phyloP scores from a whole-genome alignment of 139 green algal genomes.

The Nannochloris sp. region DNA sequence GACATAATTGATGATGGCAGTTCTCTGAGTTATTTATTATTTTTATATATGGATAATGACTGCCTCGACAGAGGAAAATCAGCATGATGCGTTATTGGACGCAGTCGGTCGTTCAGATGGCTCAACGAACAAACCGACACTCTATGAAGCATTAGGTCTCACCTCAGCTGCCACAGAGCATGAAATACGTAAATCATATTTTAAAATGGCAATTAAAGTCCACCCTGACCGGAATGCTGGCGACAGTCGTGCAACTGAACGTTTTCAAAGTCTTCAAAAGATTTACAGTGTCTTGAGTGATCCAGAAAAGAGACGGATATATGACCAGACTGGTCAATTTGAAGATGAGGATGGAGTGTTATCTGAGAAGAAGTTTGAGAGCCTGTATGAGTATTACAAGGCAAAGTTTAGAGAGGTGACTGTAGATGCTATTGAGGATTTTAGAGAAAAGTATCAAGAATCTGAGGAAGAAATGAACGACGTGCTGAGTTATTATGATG shows the following conservation, averaged over 20 bases:
- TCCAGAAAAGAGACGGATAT: slow-evolving; percentile 61
- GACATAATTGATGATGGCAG: no score
- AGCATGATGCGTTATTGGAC: not conserved
- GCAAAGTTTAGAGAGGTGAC: slow-evolving; percentile 57
- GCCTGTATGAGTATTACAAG: slow-evolving; percentile 73
- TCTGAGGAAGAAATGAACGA: slow-evolving; percentile 63
- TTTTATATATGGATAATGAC: not conserved
- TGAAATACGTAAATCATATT: slow-evolving; percentile 56
- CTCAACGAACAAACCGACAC: not conserved
- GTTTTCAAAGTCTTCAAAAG: slow-evolving; percentile 83
- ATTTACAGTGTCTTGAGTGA: slow-evolving; percentile 80
- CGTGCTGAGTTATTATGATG: slow-evolving; percentile 58
- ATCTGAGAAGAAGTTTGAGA: slow-evolving; percentile 44
- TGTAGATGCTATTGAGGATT: slow-evolving; percentile 50
- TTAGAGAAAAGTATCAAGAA: slow-evolving; percentile 59
- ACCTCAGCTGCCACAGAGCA: slow-evolving; percentile 26
- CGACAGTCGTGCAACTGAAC: slow-evolving; percentile 44
- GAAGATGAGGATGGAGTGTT: slow-evolving; percentile 52
- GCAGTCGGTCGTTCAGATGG: not conserved
- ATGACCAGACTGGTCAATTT: slow-evolving; percentile 77
- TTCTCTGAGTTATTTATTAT: no score
- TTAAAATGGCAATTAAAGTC: slow-evolving; percentile 68
- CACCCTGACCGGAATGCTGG: slow-evolving; percentile 88
- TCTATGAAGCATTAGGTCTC: slow-evolving; percentile 57
- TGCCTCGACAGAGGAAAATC: slow-evolving; percentile 2